Evolutionary conservation across 164 flowering plant species (phyloP), one percentile per base, ranked within the genome.

Genomic region (Annona cherimola): DNA sequence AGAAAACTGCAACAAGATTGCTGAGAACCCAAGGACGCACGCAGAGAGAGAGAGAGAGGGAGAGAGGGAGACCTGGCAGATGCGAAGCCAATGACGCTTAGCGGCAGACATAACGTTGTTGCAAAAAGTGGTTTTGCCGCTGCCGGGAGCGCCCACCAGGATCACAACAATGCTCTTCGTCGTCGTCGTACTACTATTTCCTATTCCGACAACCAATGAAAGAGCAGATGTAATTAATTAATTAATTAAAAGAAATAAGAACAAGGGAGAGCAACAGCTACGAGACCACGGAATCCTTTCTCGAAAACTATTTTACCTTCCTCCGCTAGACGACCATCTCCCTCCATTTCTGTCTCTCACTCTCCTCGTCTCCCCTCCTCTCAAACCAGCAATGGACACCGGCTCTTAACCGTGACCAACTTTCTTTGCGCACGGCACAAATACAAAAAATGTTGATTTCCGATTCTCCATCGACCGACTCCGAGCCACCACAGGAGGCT

Each of bases 91-190:
- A 42, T 85, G 83, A 1, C 94, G 86, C 45, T 75, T 39, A 63
- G 94, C 86, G 44, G 81, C 69, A 35, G 74, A 72, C 76, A 86
- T 84, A 69, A 93, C 89, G 54, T 70, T 55, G 16, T 93, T 88
- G 73, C 94, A 89, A 83, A 93, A 93, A 70, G 98, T 89, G 45
- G 96, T 89, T 74, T 93, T 93, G 55, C 96, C 98, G 73, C 98
- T 93, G 2, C 96, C 98, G 0, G 98, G 98, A n/a, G 91, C 87
- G 43, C 98, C 98, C 65, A 93, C 82, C 76, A 93, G 70, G 7
- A 89, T 73, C 50, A 88, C 85, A 57, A 90, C 68, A 19, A 86
- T 67, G 6, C 61, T 66, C 80, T 90, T 86, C 50, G 35, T 26
- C 35, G 35, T 26, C 35, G 35, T 26, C 35, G 35, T 26, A 26